Evolutionary conservation across 495 filamentous ascomycete species (phyloP), one percentile per base, ranked within the genome.

Genomic region (Daldinia grandis): DNA sequence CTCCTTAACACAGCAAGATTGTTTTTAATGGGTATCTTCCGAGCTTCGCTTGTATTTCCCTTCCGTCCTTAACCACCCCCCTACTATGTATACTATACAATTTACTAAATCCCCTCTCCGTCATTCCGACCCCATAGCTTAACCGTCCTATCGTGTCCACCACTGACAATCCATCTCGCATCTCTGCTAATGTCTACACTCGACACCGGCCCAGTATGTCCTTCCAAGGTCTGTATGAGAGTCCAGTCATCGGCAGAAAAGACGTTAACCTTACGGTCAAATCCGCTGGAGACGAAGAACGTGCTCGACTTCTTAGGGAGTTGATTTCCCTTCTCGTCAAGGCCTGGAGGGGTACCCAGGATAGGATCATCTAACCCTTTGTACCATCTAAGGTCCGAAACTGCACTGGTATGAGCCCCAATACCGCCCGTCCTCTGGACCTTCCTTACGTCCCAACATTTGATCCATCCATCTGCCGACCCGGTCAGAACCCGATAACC

Each of bases 211-310:
- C 92, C 93, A 0, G 92, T 91, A 79, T 99, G 95, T 3, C 94
- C 96, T 69, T 89, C 93, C 71, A 99, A 80, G 9, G 89, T 90
- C 80, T 96, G 96, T 59, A 93, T 89, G 47, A 95, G 84, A 2
- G 91, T 90, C 95, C 96, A 98, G 78, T 98, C 95, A 76, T 98
- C 95, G 1, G 93, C 93, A 19, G 93, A 97, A 79, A 95, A 98
- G 51, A 98, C 84, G 74, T 98, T 97, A 79, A 98, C 92, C 69
- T 93, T 94, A 78, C 94, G 93, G 79, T 99, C 96, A 73, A 99
- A 98, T 2, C 95, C 95, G 66, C 90, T 88, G 9, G 88, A 91
- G 5, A 97, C 91, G 66, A 98, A 90, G 79, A 98, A 97, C 3
- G 95, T 97, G 50, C 94, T 92, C 4, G 93, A 81, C 60, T 84